Evolutionary conservation across 2,329 filamentous ascomycete species (phyloP).

Genomic region (Aspergillus sp.): DNA sequence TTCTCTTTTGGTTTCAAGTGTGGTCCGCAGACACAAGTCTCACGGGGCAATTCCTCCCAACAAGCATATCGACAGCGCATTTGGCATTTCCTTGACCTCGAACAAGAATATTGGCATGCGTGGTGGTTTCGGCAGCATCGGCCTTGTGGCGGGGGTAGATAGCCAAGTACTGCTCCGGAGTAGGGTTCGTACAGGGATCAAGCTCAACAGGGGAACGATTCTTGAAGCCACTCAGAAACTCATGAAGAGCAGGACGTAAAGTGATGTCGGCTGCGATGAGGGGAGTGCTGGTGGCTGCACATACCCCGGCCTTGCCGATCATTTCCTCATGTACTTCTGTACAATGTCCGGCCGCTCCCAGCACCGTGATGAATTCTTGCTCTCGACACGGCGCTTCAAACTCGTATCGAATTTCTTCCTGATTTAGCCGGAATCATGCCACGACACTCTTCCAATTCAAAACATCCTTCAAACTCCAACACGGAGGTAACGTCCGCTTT

Average conservation of each 20-base stretch:
- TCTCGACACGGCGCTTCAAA: not conserved
- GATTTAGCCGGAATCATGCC: constrained; percentile 17
- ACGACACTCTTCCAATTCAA: not conserved
- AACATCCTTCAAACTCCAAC: not conserved
- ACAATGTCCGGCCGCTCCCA: constrained; percentile 3
- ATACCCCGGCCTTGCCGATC: constrained; percentile 20
- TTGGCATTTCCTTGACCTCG: not conserved
- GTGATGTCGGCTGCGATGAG: not conserved
- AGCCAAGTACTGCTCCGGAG: not conserved
- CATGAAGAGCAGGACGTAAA: not conserved
- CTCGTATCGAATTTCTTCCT: not conserved
- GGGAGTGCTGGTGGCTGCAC: not conserved
- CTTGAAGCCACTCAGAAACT: not conserved
- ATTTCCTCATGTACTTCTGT: constrained; percentile 18
- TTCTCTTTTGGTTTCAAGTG: not conserved
- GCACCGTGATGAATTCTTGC: not conserved
- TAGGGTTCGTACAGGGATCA: not conserved
- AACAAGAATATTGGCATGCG: not conserved
- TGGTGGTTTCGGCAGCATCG: not conserved
- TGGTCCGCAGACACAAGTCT: not conserved
- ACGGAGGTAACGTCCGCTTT: constrained; percentile 7
- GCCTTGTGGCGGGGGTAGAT: not conserved
- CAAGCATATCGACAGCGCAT: not conserved
- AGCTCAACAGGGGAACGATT: not conserved
- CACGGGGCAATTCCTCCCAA: not conserved